phyloP scores from a whole-genome alignment of 352 stramenopile species.

The Blastocystis sp. region DNA sequence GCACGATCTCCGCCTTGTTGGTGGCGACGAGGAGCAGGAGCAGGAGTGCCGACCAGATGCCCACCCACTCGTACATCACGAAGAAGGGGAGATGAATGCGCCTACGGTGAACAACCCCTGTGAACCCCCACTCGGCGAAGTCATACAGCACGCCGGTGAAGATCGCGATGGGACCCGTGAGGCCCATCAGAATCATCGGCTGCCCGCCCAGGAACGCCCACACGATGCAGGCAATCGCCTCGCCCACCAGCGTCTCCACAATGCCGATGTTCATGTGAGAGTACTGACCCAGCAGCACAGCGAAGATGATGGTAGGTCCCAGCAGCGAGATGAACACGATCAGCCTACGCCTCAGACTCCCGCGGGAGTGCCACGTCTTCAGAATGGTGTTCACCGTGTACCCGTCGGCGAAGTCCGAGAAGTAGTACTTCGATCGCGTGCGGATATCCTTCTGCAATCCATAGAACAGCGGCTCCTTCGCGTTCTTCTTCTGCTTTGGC shows the following conservation, averaged over 20 bases:
- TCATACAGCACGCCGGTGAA: conserved; percentile 46
- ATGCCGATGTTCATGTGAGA: conserved; percentile 40
- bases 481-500: not conserved
- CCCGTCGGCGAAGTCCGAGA: conserved; percentile 41
- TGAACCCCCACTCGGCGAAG: not conserved
- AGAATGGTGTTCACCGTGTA: conserved; percentile 60
- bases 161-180: conserved; percentile 62
- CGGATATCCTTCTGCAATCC: conserved; percentile 7
- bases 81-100: conserved; percentile 46
- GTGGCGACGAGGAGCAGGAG: conserved; percentile 33
- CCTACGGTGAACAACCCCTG: not conserved
- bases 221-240: conserved; percentile 23
- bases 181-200: conserved; percentile 59
- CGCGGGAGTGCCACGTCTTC: not conserved
- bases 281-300: conserved; percentile 28
- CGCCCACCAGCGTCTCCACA: conserved; percentile 27
- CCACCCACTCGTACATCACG: conserved; percentile 56
- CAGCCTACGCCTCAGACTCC: not conserved
- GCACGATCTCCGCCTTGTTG: conserved; percentile 36
- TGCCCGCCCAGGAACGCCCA: conserved; percentile 32
- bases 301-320: conserved; percentile 31
- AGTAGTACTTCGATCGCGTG: not conserved
- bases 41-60: conserved; percentile 42
- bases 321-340: conserved; percentile 51
- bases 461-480: not conserved